A percentile compares a stretch with the other conserved stretches of the same genome.
Conservation (phyloP, 441 rosid species). For the Mallotus japonicus region DNA sequence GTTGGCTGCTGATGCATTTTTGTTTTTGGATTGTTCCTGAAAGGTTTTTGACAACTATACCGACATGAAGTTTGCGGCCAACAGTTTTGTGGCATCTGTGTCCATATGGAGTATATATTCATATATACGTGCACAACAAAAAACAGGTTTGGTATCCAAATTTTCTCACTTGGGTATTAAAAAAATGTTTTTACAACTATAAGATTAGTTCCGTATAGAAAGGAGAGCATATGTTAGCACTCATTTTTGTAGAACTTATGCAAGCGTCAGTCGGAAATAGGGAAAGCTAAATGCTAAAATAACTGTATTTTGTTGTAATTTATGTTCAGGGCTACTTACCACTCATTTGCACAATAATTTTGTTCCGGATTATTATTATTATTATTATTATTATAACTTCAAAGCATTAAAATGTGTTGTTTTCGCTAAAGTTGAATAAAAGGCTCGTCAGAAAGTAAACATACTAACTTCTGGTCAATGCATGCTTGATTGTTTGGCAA, state of each 20-base stretch:
- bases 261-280: not conserved
- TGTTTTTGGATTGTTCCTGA: constrained; percentile 8
- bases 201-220: not conserved
- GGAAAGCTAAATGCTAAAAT: not conserved
- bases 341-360: not conserved
- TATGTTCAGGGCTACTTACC: not conserved
- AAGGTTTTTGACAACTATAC: not conserved
- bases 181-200: not conserved
- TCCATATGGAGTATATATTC: constrained; percentile 6
- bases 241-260: not conserved
- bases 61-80: not conserved
- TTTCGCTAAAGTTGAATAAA: not conserved
- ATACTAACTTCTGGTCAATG: not conserved
- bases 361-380: not conserved
- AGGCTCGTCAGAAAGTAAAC: not conserved
- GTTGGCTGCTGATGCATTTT: constrained; percentile 10
- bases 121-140: not conserved
- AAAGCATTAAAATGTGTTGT: not conserved
- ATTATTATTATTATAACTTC: not conserved
- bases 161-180: constrained; percentile 18
- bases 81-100: constrained; percentile 8
- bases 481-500: not conserved
- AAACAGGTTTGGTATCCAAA: constrained; percentile 9
- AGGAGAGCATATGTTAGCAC: not conserved
- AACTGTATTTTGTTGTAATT: constrained; percentile 12